Evolutionary conservation across 2,329 filamentous ascomycete genomes (phyloP).

Genomic region (Talaromyces verruculosus): DNA sequence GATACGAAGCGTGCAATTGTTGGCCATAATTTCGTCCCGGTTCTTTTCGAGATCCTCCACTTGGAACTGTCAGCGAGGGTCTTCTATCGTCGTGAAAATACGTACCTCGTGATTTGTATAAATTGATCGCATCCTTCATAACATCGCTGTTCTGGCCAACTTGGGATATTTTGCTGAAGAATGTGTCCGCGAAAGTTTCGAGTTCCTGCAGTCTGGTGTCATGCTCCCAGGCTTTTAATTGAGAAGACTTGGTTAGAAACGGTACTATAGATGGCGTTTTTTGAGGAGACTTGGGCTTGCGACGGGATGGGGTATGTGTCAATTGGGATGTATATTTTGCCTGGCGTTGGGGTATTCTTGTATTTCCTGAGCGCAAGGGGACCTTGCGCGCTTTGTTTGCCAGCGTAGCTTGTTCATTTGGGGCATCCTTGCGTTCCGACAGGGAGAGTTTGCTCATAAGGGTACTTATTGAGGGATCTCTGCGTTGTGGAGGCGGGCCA

Average conservation of each 20-base stretch:
- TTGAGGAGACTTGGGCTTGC: conserved; percentile 30
- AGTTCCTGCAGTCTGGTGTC: conserved; percentile 73
- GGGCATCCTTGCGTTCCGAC: conserved; percentile 15
- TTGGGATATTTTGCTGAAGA: conserved; percentile 71
- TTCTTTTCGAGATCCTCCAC: conserved; percentile 59
- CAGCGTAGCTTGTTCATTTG: background rate
- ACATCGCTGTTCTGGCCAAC: conserved; percentile 67
- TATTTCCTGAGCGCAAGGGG: conserved; percentile 24
- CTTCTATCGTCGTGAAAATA: background rate
- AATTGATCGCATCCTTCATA: conserved; percentile 70
- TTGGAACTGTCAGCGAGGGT: conserved; percentile 29
- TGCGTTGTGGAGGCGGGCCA: conserved; percentile 26
- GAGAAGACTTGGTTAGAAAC: conserved; percentile 74
- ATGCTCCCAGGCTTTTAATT: conserved; percentile 75
- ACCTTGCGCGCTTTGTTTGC: conserved; percentile 21
- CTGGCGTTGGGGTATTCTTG: conserved; percentile 32
- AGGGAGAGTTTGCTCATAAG: conserved; percentile 36
- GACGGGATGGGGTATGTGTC: conserved; percentile 38
- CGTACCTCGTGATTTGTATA: conserved; percentile 72
- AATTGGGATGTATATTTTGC: conserved; percentile 41
- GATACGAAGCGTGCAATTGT: conserved; percentile 59
- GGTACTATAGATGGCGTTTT: conserved; percentile 42
- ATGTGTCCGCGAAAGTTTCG: conserved; percentile 68
- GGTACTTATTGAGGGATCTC: conserved; percentile 41
- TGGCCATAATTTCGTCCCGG: conserved; percentile 51